Evolutionary conservation across 768 basidiomycete species (phyloP).

Genomic region (Arthromyces matolae): DNA sequence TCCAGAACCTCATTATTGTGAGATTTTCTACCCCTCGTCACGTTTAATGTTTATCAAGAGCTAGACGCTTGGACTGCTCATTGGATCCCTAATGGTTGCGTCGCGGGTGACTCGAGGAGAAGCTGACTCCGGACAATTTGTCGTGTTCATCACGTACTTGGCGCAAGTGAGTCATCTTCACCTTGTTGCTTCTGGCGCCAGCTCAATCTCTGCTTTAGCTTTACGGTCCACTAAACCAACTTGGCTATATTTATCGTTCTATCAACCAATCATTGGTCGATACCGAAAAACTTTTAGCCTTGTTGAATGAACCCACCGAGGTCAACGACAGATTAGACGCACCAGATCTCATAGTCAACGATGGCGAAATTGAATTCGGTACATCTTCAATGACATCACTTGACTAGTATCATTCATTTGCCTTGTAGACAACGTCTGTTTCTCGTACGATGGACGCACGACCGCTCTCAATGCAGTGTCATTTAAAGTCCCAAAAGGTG

Average conservation of each 20-base stretch:
- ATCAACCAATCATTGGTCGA: constrained; percentile 76
- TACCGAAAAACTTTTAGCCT: constrained; percentile 77
- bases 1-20: constrained; percentile 81
- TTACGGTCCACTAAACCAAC: constrained; percentile 71
- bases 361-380: constrained; percentile 89
- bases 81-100: constrained; percentile 80
- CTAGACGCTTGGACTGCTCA: constrained; percentile 73
- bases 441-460: constrained; percentile 76
- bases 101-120: constrained; percentile 55
- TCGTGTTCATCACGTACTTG: constrained; percentile 81
- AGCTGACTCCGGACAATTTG: constrained; percentile 56
- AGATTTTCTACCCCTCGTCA: constrained; percentile 20
- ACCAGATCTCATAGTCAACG: constrained; percentile 62
- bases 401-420: constrained; percentile 4
- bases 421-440: constrained; percentile 70
- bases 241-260: constrained; percentile 76
- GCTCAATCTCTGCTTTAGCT: constrained; percentile 36
- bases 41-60: constrained; percentile 3
- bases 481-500: constrained; percentile 85
- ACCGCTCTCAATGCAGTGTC: constrained; percentile 74
- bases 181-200: background rate
- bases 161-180: constrained; percentile 49
- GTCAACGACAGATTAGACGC: constrained; percentile 79
- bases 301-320: constrained; percentile 80
- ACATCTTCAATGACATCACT: constrained; percentile 18